Conservation (phyloP, 1,284 basidiomycete species). For the Sutorius eximius region DNA sequence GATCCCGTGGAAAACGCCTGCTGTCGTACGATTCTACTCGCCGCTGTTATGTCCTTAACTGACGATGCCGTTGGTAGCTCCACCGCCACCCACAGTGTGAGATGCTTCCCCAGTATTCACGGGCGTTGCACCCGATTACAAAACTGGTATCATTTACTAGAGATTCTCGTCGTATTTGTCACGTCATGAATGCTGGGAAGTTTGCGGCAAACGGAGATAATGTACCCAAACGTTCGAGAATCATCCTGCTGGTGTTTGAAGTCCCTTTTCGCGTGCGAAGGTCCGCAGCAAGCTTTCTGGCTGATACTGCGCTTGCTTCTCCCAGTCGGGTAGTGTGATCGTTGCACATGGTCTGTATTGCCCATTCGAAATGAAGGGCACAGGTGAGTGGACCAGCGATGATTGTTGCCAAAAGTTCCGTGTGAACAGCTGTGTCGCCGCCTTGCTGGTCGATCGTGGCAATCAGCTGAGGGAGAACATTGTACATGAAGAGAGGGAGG, state of each 20-base stretch:
- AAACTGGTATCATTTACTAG: neutral
- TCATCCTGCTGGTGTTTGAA: slow-evolving; percentile 45
- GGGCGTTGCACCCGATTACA: neutral
- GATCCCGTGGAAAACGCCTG: slow-evolving; percentile 71
- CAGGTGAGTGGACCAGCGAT: slow-evolving; percentile 64
- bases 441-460: slow-evolving; percentile 52
- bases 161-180: slow-evolving; percentile 7
- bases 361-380: slow-evolving; percentile 68
- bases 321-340: slow-evolving; percentile 54
- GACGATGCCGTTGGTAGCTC: slow-evolving; percentile 39
- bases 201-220: slow-evolving; percentile 66
- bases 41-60: neutral
- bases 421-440: slow-evolving; percentile 52
- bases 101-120: neutral
- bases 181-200: slow-evolving; percentile 64
- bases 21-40: slow-evolving; percentile 60
- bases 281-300: slow-evolving; percentile 58
- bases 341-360: slow-evolving; percentile 51
- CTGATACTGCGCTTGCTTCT: slow-evolving; percentile 60
- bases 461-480: slow-evolving; percentile 60
- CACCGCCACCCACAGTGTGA: slow-evolving; percentile 47
- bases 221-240: slow-evolving; percentile 60
- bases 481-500: slow-evolving; percentile 69
- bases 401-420: slow-evolving; percentile 61
- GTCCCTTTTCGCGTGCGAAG: slow-evolving; percentile 53